phyloP scores from a whole-genome alignment of 176 grass and related monocot species.

The Panicum miliaceum region DNA sequence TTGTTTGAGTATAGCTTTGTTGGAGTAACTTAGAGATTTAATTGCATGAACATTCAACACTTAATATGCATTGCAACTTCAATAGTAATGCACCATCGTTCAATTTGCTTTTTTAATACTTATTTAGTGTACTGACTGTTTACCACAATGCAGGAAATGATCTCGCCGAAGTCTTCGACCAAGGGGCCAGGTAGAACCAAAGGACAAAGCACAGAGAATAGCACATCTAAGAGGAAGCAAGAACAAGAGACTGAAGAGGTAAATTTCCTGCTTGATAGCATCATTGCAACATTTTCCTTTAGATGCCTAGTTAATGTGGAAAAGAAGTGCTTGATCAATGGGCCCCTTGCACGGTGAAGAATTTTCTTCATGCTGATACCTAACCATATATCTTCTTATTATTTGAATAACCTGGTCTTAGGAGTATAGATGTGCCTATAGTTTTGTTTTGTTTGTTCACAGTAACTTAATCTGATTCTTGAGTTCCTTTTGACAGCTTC shows the following conservation, averaged over 20 bases:
- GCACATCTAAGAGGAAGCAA: slow-evolving; percentile 65
- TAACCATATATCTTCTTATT: background rate
- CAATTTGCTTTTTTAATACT: background rate
- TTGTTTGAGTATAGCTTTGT: background rate
- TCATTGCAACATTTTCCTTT: background rate
- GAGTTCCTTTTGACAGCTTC: slow-evolving; percentile 48
- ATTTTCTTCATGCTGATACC: slow-evolving; percentile 7
- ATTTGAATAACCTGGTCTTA: slow-evolving; percentile 5
- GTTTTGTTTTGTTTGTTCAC: background rate
- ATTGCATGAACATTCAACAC: background rate
- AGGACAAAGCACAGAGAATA: slow-evolving; percentile 50
- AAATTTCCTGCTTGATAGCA: slow-evolving; percentile 25
- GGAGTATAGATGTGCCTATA: background rate
- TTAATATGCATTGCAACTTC: slow-evolving; percentile 8
- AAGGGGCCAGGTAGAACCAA: slow-evolving; percentile 59
- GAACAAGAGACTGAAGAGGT: slow-evolving; percentile 62
- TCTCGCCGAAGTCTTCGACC: slow-evolving; percentile 47
- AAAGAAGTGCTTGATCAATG: slow-evolving; percentile 2
- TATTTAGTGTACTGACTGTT: slow-evolving; percentile 37
- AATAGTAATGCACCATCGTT: slow-evolving; percentile 16
- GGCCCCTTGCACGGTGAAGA: background rate
- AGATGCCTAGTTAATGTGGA: slow-evolving; percentile 6
- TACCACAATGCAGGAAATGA: slow-evolving; percentile 62
- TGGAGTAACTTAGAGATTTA: background rate
- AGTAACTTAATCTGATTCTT: slow-evolving; percentile 35